Evolutionary conservation across 768 basidiomycete genomes (phyloP), one percentile per base, ranked within the genome.

Genomic region (Tricholoma bakamatsutake): DNA sequence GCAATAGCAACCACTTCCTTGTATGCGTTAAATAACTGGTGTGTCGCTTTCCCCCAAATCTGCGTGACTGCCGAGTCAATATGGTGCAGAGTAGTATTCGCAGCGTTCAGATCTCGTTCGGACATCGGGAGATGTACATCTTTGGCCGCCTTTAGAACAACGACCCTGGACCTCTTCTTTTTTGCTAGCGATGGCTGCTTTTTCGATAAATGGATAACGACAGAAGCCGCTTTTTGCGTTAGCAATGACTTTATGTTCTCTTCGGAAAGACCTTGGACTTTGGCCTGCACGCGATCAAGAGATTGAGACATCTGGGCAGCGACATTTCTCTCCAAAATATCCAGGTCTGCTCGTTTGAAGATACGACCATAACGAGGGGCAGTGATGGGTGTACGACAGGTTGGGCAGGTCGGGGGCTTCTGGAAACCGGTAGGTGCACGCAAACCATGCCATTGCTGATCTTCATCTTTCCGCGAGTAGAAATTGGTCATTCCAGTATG

Each of bases 251-350:
- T 67, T 33, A 67, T 67, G 0, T 52, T 55, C 2, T 47, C 45
- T 53, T 68, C 57, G 13, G 68, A 55, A 17, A 80, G 53, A 2
- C 57, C 48, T 27, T 65, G 63, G 52, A 79, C 64, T 4, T 62
- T 56, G 1, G 50, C 53, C 7, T 68, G 66, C 9, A 74, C 62
- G 2, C 54, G 57, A 34, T 58, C 59, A n/a, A 85, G 74, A 9
- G 71, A 69, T 17, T 65, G 65, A 0, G 79, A 77, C 79, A 84
- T 81, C 17, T 69, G 69, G 34, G 71, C 73, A 0, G 80, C 79
- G 18, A 86, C 74, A 56, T 87, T 87, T 55, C 76, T 75, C 62
- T 88, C 87, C 53, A 87, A 61, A 6, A 88, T 80, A 58, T 87
- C 85, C 46, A 90, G 68, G 46, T 79, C 74, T 0, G 85, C 83